Evolutionary conservation across 495 filamentous ascomycete species (phyloP), one percentile per base, ranked within the genome.

Genomic region (Xylaria venustula): DNA sequence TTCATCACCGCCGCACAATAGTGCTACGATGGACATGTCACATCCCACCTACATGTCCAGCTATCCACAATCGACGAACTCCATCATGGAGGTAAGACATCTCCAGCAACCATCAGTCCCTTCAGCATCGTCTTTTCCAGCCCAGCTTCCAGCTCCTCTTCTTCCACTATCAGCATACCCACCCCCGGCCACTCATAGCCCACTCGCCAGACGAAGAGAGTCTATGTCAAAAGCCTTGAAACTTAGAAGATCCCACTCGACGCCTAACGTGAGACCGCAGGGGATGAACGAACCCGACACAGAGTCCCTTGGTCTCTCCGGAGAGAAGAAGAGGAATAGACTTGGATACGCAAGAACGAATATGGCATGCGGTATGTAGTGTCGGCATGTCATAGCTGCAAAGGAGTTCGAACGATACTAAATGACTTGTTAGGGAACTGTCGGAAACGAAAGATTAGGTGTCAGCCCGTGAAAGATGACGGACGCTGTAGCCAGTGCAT

Each of bases 321-420:
- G 79, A 42, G 93, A 97, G 68, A 97, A 94, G 77, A 89, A 90
- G 73, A 88, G 94, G 66, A 98, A 98, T 73, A 98, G 96, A 76
- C 81, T 98, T 54, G 94, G 94, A 30, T 98, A 98, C 74, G 93
- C 97, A 80, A 88, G 94, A 59, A 97, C 92, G 36, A 96, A 94
- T 57, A 91, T 98, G 72, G 94, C 94, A 65, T 98, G 94, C 82
- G 90, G 94, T 98, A 83, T 87, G 92, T 87, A 8, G 34, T 37
- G 45, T 28, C 55, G 55, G 37, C 45, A 55, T 37, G n/a, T n/a
- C n/a, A 64, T 47, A 19, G 50, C 47, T 30, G 0, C 15, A n/a
- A 30, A 34, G 17, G 20, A 32, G 32, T 9, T 52, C 47, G 48
- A 20, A 54, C 56, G 49, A 58, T 54, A 54, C 50, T 61, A 50